Base-by-base conservation (phyloP, 306 rosid genomes). In the Mimosa pudica region DNA sequence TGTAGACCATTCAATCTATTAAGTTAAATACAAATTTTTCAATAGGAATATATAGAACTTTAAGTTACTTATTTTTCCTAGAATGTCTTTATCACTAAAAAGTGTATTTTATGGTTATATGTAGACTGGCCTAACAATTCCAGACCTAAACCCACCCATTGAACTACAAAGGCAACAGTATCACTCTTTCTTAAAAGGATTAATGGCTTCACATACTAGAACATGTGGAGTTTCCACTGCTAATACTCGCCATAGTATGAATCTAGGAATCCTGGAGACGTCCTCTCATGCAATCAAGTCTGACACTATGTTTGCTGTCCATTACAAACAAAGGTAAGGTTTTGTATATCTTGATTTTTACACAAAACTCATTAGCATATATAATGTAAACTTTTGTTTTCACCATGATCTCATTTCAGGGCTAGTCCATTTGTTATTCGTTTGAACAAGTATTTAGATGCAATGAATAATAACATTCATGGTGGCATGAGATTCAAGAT, bases 241-340 rank as follows among this genome's bases (percentile, higher is more conserved):
- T 80, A 93, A 90, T 79, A 89, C 97, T 9, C 89, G 97, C 88
- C 97, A 90, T 62, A 90, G 91, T 74, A 93, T 93, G 98, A 94
- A 88, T 78, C 93, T 93, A 62, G 95, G 97, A 70, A 94, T 93
- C 72, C 93, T 93, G 77, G 98, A 92, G 63, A 91, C 97, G 67
- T 94, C 94, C 58, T 85, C 91, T 55, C 97, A 91, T 86, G 98
- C 98, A 68, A 82, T 91, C 64, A 48, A 66, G 75, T 88, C 92
- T 18, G 76, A 71, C 45, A 87, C 90, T 13, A 80, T 87, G 82
- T 90, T 93, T 73, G 83, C 90, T 24, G 97, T 91, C n/a, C 91
- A 87, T 83, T 91, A 89, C 79, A 90, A 89, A 80, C 97, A 97
- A 17, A 93, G 97, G 98, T 91, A 66, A 55, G 61, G 20, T 55